Conservation (phyloP, 257 asterid genomes). For the Solanum peruvianum region DNA sequence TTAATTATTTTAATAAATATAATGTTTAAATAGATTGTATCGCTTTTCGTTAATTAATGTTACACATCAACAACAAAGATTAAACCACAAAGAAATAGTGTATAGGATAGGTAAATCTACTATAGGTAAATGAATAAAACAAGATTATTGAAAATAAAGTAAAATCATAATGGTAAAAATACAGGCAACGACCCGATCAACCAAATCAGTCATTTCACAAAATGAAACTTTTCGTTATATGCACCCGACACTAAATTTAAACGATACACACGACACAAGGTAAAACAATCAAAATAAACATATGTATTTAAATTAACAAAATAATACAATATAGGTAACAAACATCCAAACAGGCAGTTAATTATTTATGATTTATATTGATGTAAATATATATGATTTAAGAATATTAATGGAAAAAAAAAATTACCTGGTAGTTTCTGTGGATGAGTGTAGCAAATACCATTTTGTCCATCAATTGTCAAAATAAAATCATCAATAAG, state of each 20-base stretch:
- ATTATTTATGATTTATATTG: not conserved
- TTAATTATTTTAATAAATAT: not conserved
- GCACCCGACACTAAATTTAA: not conserved
- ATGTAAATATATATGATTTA: not conserved
- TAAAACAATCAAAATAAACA: not conserved
- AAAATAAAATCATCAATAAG: conserved; percentile 37
- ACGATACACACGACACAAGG: not conserved
- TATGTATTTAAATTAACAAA: not conserved
- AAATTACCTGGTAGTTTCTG: conserved; percentile 36
- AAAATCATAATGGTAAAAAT: no score
- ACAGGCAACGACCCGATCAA: not conserved
- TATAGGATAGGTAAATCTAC: not conserved
- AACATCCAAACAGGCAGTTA: not conserved
- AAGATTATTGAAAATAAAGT: not conserved
- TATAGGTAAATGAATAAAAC: no score
- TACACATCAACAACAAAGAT: not conserved
- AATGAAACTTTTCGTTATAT: not conserved
- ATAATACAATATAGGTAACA: not conserved
- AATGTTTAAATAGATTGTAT: no score
- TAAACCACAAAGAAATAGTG: not conserved
- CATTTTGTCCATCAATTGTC: conserved; percentile 36
- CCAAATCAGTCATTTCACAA: not conserved
- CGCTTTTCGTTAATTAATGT: no score
- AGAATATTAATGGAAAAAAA: not conserved
- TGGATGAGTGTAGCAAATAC: conserved; percentile 47